Conservation (phyloP, 257 asterid genomes). For the Fraxinus quadrangulata region DNA sequence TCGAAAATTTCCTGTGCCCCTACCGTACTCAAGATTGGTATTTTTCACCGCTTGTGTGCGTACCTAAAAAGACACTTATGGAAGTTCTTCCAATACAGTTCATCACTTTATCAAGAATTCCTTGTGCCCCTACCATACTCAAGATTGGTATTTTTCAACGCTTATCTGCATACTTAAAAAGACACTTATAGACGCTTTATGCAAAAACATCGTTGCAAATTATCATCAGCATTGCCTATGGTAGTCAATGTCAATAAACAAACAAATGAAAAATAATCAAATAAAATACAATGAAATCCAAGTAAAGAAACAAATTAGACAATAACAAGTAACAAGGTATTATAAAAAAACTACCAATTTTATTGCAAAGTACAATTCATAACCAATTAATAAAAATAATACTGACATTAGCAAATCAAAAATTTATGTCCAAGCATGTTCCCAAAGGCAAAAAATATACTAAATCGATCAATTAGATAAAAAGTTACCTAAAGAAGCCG, state of each 20-base stretch:
- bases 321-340: not conserved
- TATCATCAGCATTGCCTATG: not conserved
- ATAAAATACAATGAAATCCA: not conserved
- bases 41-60: no score
- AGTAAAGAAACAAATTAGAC: not conserved
- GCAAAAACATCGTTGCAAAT: not conserved
- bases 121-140: not conserved
- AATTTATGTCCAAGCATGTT: not conserved
- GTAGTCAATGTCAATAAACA: not conserved
- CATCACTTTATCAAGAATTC: not conserved
- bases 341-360: not conserved
- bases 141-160: not conserved
- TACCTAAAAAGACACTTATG: no score
- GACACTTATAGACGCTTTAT: no score
- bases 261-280: not conserved
- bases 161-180: no score
- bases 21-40: no score
- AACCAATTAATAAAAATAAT: not conserved
- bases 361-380: not conserved
- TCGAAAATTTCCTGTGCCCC: no score
- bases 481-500: conserved; percentile 33
- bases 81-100: not conserved
- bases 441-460: not conserved
- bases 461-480: not conserved
- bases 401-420: not conserved